These are phyloP conservation scores for Phylloboletellus chloephorus DNA, from an alignment of 1,284 basidiomycete genomes.

Conservation along the genomic window DNA sequence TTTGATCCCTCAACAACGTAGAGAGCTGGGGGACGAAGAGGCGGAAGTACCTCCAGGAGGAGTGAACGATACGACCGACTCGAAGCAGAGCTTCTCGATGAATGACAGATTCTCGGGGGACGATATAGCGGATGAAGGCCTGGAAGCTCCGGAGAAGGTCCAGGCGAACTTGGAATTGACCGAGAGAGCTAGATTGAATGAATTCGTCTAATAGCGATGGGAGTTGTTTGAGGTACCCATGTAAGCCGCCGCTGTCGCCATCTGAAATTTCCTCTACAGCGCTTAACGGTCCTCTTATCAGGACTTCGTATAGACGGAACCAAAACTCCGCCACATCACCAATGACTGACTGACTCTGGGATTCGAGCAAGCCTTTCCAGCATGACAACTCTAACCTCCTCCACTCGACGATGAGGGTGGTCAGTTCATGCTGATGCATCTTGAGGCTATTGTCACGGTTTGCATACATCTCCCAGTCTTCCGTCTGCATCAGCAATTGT, in stretches of 20 bases:
- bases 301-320: slow-evolving; percentile 85
- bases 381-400: slow-evolving; percentile 83
- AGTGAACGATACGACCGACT: slow-evolving; percentile 59
- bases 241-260: slow-evolving; percentile 34
- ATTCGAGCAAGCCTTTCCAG: slow-evolving; percentile 81
- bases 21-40: slow-evolving; percentile 56
- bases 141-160: slow-evolving; percentile 69
- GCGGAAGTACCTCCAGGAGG: slow-evolving; percentile 62
- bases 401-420: slow-evolving; percentile 83
- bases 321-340: slow-evolving; percentile 79
- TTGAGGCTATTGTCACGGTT: slow-evolving; percentile 82
- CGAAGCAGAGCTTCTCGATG: slow-evolving; percentile 38
- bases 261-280: slow-evolving; percentile 37
- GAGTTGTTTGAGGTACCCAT: slow-evolving; percentile 60
- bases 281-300: slow-evolving; percentile 61
- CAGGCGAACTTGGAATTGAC: slow-evolving; percentile 76
- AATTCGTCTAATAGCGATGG: slow-evolving; percentile 83
- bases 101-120: slow-evolving; percentile 17
- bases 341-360: slow-evolving; percentile 59
- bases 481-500: slow-evolving; percentile 80
- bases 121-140: slow-evolving; percentile 36
- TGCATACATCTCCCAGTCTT: slow-evolving; percentile 97
- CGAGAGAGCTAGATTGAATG: slow-evolving; percentile 72
- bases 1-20: slow-evolving; percentile 54
- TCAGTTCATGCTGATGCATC: slow-evolving; percentile 61